Base-by-base conservation (phyloP, 345 rosid genomes). In the Cardiospermum halicacabum region DNA sequence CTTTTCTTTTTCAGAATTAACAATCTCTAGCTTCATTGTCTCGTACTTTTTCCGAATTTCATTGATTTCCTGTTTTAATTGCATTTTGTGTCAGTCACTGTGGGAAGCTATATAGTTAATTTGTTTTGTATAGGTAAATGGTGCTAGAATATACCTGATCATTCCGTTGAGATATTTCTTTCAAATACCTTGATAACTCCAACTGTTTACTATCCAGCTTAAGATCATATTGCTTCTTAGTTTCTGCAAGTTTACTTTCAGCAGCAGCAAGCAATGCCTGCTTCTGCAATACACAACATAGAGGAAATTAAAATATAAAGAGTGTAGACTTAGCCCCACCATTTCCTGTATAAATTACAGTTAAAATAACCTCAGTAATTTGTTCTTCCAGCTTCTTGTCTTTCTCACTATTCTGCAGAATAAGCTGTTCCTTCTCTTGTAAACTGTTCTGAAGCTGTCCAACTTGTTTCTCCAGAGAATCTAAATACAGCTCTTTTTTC, bases 151-250 rank as follows among this genome's bases (percentile, higher is more conserved):
- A 37, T 42, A 89, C 98, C 96, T 87, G 91, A 68, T 92, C 98
- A 71, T 89, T 92, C 73, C 86, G 89, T 75, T 80, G 94, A 76
- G 92, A 88, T 69, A 90, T 76, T 69, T 93, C 98, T 82, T 90
- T 88, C 84, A 93, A 73, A 69, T 90, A 97, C 77, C 84, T 80
- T 42, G 96, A 88, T 45, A 90, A 71, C 70, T 89, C 98, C 76
- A 81, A 68, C 70, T 89, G 89, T 69, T 92, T 92, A 69, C 80
- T 83, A 72, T 85, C 98, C 22, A 92, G 87, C 90, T 89, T 80
- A 74, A 67, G 65, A 71, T 90, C 96, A 57, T 86, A 72, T 48
- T 89, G 90, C 69, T 74, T 84, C 77, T 78, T 82, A 30, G 86
- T 87, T 75, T 92, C 93, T 26, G 68, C 72, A 40, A 92, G 91